Evolutionary conservation across 31 red algal genomes (phyloP).

Genomic region (Odonthalia washingtoniensis): DNA sequence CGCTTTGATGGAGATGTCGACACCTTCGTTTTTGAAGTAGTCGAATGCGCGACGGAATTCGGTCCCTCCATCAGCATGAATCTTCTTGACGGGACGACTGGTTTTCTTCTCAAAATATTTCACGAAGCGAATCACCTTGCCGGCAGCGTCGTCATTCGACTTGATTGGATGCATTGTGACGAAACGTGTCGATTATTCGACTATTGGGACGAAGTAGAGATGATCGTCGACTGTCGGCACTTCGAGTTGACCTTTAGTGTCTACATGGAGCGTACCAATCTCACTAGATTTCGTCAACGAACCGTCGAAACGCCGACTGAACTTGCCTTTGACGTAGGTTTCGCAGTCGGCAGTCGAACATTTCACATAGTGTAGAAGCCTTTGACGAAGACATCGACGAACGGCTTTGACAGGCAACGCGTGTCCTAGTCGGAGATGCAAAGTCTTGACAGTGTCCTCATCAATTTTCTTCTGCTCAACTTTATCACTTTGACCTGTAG

Average conservation of each 20-base stretch:
- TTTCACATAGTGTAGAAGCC: too few relatives aligned
- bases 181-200: background rate
- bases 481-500: too few relatives aligned
- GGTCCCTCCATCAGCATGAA: slow-evolving; percentile 36
- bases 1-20: background rate
- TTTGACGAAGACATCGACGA: too few relatives aligned
- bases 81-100: background rate
- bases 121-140: background rate
- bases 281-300: background rate
- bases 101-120: slow-evolving; percentile 49
- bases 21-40: slow-evolving; percentile 4
- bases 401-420: too few relatives aligned
- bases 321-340: too few relatives aligned
- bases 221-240: background rate
- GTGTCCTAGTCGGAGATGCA: too few relatives aligned
- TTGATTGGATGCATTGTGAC: background rate
- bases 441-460: too few relatives aligned
- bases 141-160: slow-evolving; percentile 30
- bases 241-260: too few relatives aligned
- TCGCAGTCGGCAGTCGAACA: too few relatives aligned
- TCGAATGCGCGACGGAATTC: slow-evolving; percentile 30
- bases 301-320: too few relatives aligned
- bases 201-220: background rate
- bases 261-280: background rate
- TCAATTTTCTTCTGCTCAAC: too few relatives aligned